Evolutionary conservation across 177 flowering plant species (phyloP).

Genomic region (Vitis hybrid): DNA sequence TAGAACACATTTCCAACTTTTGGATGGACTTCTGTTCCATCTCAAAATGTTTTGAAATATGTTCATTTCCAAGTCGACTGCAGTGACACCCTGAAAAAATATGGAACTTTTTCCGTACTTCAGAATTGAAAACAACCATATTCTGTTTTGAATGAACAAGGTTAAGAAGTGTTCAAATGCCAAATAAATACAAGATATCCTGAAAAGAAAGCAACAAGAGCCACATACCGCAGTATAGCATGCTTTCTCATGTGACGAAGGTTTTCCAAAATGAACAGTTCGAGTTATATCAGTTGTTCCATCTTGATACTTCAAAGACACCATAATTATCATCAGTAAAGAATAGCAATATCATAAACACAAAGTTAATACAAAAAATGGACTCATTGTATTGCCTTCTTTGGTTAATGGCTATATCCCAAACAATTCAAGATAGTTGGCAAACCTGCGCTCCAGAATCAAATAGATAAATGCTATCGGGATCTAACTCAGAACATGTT

Average conservation of each 20-base stretch:
- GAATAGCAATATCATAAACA: slow-evolving; percentile 6
- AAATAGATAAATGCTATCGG: slow-evolving; percentile 75
- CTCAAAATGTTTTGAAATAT: no score
- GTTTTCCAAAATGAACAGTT: slow-evolving; percentile 96
- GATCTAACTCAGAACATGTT: slow-evolving; percentile 87
- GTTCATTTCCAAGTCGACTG: no score
- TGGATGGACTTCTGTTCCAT: no score
- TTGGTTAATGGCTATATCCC: background rate
- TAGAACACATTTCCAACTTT: no score
- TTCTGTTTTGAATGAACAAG: no score
- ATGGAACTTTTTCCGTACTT: no score
- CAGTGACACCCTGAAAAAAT: no score
- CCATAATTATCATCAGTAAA: slow-evolving; percentile 12
- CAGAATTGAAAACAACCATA: no score
- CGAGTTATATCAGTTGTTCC: slow-evolving; percentile 99
- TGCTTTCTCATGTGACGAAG: slow-evolving; percentile 90
- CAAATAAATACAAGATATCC: no score
- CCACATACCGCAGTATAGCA: slow-evolving; percentile 89
- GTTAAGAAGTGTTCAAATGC: no score
- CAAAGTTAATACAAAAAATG: background rate
- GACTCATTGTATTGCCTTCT: slow-evolving; percentile 3
- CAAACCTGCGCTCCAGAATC: slow-evolving; percentile 99
- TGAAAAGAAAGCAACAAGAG: no score
- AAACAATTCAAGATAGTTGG: slow-evolving; percentile 6
- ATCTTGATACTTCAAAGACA: slow-evolving; percentile 73